These are phyloP conservation scores for Botrytis galanthina DNA, from an alignment of 2,329 filamentous ascomycete species.

Conservation along the genomic window DNA sequence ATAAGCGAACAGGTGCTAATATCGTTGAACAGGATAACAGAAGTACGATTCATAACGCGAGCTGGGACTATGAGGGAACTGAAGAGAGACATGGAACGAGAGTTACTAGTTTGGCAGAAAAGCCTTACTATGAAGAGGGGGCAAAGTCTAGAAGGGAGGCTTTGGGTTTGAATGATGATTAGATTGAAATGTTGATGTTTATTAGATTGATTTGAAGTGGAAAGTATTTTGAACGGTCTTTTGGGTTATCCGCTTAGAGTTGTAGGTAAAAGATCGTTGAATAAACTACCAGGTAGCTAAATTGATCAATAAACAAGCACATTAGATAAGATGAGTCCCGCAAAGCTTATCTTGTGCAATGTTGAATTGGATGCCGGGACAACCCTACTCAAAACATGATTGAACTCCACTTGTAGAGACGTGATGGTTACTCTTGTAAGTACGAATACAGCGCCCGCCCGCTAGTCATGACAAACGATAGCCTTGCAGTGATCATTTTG, in stretches of 20 bases:
- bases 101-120: conserved; percentile 69
- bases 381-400: neutral
- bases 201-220: neutral
- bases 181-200: neutral
- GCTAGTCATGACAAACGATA: neutral
- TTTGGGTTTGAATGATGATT: conserved; percentile 58
- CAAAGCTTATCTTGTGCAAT: neutral
- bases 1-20: neutral
- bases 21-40: conserved; percentile 52
- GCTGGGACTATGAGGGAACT: conserved; percentile 68
- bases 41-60: conserved; percentile 72
- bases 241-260: neutral
- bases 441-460: neutral
- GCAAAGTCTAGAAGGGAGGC: conserved; percentile 67
- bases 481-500: neutral
- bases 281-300: neutral
- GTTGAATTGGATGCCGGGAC: neutral
- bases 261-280: neutral
- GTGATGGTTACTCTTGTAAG: neutral
- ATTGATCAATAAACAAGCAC: neutral
- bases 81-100: conserved; percentile 69
- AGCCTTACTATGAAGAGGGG: conserved; percentile 62
- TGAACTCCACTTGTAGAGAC: neutral
- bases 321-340: neutral
- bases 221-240: neutral